Conservation (phyloP, 1,284 basidiomycete species). For the Trametes hirsuta region DNA sequence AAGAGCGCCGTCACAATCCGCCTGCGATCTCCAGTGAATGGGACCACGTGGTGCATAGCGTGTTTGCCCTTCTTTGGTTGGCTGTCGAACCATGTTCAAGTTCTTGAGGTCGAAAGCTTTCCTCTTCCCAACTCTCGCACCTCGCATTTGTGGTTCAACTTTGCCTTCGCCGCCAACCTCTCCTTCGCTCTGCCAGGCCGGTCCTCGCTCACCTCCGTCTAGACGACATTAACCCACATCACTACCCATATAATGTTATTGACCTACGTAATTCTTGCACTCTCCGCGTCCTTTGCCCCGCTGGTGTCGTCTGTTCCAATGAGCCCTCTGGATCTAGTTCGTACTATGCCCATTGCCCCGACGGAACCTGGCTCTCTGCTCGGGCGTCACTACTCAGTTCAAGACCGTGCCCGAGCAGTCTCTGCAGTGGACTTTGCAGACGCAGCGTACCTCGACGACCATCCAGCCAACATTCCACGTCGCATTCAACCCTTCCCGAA, state of each 20-base stretch:
- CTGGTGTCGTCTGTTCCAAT: slow-evolving; percentile 10
- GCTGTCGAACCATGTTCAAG: slow-evolving; percentile 20
- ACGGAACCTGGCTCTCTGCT: slow-evolving; percentile 21
- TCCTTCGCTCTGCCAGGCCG: slow-evolving; percentile 12
- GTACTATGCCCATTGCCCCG: neutral
- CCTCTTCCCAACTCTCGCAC: neutral
- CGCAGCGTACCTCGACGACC: neutral
- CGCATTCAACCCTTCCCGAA: slow-evolving; percentile 14
- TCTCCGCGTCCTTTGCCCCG: slow-evolving; percentile 13
- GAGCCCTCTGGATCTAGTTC: neutral
- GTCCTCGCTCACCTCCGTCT: slow-evolving; percentile 12
- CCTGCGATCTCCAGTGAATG: neutral
- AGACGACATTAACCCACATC: slow-evolving; percentile 5
- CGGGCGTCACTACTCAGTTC: slow-evolving; percentile 25
- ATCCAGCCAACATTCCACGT: slow-evolving; percentile 2
- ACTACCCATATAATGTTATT: slow-evolving; percentile 18
- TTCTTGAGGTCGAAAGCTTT: slow-evolving; percentile 3
- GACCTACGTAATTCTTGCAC: slow-evolving; percentile 18
- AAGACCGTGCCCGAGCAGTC: slow-evolving; percentile 11
- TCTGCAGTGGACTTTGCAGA: neutral
- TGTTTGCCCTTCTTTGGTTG: slow-evolving; percentile 25
- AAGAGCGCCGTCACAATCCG: neutral
- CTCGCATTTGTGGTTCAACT: neutral
- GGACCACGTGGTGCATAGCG: slow-evolving; percentile 5
- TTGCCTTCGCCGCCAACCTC: neutral